These are phyloP conservation scores for Ceratobasidium sp. DNA, from an alignment of 1,284 basidiomycete species.

Conservation along the genomic window DNA sequence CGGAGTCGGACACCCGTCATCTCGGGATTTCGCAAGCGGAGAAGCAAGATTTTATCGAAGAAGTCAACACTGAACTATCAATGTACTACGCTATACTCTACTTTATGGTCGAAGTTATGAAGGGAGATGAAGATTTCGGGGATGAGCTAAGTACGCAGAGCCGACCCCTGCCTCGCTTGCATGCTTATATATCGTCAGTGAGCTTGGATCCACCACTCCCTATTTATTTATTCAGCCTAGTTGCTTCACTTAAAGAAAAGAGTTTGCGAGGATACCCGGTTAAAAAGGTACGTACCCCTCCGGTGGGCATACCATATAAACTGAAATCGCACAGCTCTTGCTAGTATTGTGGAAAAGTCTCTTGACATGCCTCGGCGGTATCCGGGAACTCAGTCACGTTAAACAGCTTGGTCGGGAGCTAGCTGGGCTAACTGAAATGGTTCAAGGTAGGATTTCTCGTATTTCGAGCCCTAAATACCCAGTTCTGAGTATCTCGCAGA, in stretches of 20 bases:
- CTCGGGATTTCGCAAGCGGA: constrained; percentile 71
- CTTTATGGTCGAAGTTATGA: constrained; percentile 89
- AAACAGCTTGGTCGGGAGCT: constrained; percentile 87
- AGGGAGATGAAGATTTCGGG: constrained; percentile 88
- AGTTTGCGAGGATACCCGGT: constrained; percentile 94
- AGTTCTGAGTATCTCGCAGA: not conserved
- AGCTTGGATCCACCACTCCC: constrained; percentile 92
- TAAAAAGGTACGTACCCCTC: constrained; percentile 75
- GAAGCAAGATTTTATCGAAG: constrained; percentile 79
- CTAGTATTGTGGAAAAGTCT: constrained; percentile 97
- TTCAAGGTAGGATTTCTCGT: constrained; percentile 59
- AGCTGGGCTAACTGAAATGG: constrained; percentile 65
- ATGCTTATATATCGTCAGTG: constrained; percentile 61
- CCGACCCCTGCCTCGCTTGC: constrained; percentile 36
- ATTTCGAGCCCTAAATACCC: not conserved
- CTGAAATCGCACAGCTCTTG: constrained; percentile 66
- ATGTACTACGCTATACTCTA: constrained; percentile 92
- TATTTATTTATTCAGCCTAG: constrained; percentile 86
- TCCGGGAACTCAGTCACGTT: constrained; percentile 81
- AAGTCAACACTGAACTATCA: constrained; percentile 87
- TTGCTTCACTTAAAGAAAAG: constrained; percentile 89
- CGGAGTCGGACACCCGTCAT: constrained; percentile 70
- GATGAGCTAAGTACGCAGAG: constrained; percentile 86
- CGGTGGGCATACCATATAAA: constrained; percentile 41
- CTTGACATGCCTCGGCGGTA: constrained; percentile 89